phyloP scores from a whole-genome alignment of 495 filamentous ascomycete genomes.

The Tuber umbilicatum region DNA sequence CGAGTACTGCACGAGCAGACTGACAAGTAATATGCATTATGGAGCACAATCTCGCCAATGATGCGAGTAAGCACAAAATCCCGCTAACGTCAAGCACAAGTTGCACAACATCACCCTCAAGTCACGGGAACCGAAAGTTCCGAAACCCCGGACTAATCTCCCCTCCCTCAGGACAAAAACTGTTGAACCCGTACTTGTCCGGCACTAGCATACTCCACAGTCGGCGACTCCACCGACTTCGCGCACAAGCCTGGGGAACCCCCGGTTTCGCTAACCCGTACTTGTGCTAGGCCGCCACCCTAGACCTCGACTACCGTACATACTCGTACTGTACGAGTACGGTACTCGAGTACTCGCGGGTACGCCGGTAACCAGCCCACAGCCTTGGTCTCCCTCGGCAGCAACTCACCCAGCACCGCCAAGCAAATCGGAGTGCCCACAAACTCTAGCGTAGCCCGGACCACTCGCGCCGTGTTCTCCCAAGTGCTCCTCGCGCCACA shows the following conservation, averaged over 20 bases:
- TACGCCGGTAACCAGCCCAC: constrained; percentile 50
- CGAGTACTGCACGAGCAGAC: no score
- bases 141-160: constrained; percentile 51
- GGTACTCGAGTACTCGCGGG: no score
- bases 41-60: no score
- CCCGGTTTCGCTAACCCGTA: constrained; percentile 50
- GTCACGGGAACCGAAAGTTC: constrained; percentile 56
- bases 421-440: constrained; percentile 41
- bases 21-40: no score
- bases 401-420: constrained; percentile 40
- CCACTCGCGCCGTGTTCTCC: constrained; percentile 47
- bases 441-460: constrained; percentile 46
- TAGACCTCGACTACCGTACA: constrained; percentile 54
- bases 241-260: constrained; percentile 45
- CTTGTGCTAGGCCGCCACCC: constrained; percentile 45
- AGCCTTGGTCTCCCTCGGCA: constrained; percentile 54
- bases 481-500: constrained; percentile 39
- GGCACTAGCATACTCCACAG: constrained; percentile 51
- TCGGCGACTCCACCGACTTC: constrained; percentile 58
- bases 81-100: constrained; percentile 45
- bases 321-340: no score
- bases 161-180: constrained; percentile 50
- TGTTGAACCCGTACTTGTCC: no score
- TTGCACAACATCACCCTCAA: constrained; percentile 52
- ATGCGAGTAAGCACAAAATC: no score